Base-by-base conservation (phyloP, 768 basidiomycete genomes). In the Thelephora aurantiotincta region DNA sequence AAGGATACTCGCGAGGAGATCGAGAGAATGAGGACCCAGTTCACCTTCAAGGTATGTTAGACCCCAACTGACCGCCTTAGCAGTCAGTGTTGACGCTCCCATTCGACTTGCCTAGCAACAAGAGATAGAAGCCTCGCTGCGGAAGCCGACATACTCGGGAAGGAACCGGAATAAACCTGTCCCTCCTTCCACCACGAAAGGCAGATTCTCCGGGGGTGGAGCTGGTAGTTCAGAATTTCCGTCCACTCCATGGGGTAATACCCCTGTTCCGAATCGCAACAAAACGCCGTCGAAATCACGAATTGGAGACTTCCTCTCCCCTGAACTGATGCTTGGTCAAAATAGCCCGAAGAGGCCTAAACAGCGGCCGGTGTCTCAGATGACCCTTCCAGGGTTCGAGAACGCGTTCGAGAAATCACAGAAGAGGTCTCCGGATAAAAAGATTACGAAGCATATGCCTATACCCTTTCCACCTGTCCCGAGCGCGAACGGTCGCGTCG, bases 21-120 rank as follows among this genome's bases (percentile, higher is more conserved):
- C 52, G 84, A 86, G 58, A 73, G 79, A 11, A 56, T 84, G 47
- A 78, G 73, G 55, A 82, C 83, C 1, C 75, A 82, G 49, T 73
- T 75, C 38, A 66, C 71, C 19, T 86, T 88, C 67, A 82, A 75
- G 63, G 84, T 82, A 63, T 45, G 68, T 52, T 30, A 30, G 26
- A 30, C 19, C 49, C 9, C 11, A 6, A 14, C 11, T 48, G 11
- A 48, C 20, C 11, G 35, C 23, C 14, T 33, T 35, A 44, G 22
- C 26, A 11, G n/a, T 20, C 12, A 20, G 7, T 11, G 12, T 18
- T 7, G 44, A 26, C 33, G 0, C 18, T 30, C 34, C 37, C 11
- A 34, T 13, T 23, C 2, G 19, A 11, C 23, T 33, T 18, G 13
- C 45, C n/a, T 36, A 84, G 82, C 79, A 79, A 71, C 80, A 79